phyloP scores from a whole-genome alignment of 176 grass and related monocot species.

The Musa beccarii region DNA sequence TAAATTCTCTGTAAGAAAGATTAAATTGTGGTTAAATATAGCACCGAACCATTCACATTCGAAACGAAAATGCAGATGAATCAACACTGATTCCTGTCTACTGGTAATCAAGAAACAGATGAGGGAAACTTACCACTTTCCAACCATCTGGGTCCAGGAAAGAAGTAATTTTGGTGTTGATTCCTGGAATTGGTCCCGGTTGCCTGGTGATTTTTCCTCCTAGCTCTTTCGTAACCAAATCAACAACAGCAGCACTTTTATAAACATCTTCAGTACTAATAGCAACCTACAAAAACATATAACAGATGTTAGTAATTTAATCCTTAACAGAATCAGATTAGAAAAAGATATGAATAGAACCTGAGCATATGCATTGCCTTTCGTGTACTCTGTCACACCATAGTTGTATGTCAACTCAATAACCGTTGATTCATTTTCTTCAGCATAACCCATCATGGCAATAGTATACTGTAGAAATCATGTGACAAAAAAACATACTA shows the following conservation, averaged over 20 bases:
- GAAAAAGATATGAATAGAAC: conserved; percentile 23
- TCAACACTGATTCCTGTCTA: too few species aligned
- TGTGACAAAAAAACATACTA: conserved; percentile 5
- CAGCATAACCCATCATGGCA: conserved; percentile 86
- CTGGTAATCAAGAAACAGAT: neutral
- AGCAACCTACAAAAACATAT: conserved; percentile 46
- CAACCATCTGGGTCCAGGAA: conserved; percentile 99
- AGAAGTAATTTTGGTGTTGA: conserved; percentile 85
- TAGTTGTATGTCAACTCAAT: conserved; percentile 93
- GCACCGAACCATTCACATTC: too few species aligned
- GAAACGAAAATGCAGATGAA: too few species aligned
- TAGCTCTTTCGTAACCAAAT: conserved; percentile 65
- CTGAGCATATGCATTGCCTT: conserved; percentile 97
- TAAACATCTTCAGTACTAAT: conserved; percentile 97
- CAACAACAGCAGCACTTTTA: conserved; percentile 67
- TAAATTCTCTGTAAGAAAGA: too few species aligned
- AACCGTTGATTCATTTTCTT: conserved; percentile 70
- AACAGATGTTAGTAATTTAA: conserved; percentile 15
- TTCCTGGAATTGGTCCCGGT: conserved; percentile 68
- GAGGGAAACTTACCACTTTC: conserved; percentile 64
- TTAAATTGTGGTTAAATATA: too few species aligned
- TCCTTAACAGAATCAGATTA: neutral
- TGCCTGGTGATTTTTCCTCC: conserved; percentile 85
- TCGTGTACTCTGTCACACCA: conserved; percentile 79
- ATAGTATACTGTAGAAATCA: conserved; percentile 58